Base-by-base conservation (phyloP, 2,329 filamentous ascomycete genomes). In the Gaeumannomyces tritici region DNA sequence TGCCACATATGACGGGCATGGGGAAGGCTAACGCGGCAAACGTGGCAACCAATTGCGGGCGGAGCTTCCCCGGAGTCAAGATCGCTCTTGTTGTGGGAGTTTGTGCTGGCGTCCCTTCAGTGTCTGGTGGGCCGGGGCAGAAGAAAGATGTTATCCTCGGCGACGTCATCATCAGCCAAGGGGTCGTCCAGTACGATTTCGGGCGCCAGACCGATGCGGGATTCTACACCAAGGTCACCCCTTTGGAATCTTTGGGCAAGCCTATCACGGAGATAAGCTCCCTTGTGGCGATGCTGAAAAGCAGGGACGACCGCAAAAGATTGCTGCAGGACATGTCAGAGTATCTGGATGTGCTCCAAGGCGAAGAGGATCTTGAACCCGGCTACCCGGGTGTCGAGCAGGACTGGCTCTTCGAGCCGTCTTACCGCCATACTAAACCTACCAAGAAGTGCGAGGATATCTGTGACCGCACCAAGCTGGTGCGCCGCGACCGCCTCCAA, bases 101-200 rank as follows among this genome's bases (percentile, higher is more conserved):
- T 12, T 58, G 57, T 29, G 57, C 29, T n/a, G 57, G 29, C 12
- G 29, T 26, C 24, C 57, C 57, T 24, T 58, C 26, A 18, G 15
- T n/a, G 15, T 24, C 24, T 33, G 29, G n/a, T 15, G 18, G n/a
- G 12, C 11, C 12, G 12, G 35, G 35, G 12, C 18, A 33, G 27
- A 58, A 35, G 27, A 26, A 62, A 71, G 3, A 65, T 63, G 28
- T n/a, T 70, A 11, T 31, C 71, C 11, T 65, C 67, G 1, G 70
- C 69, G 0, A 62, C 70, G 2, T 71, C 69, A 27, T 69, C 26
- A 64, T 69, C 64, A 69, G 68, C 61, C 65, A 64, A 4, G 60
- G 47, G 0, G 29, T 69, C 7, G 57, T 69, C 1, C 66, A 69
- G 24, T 67, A 69, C 59, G 68, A 70, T 27, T 63, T 67, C 8